These are phyloP conservation scores for Colletotrichum sojae DNA, from an alignment of 2,329 filamentous ascomycete species.

Conservation along the genomic window DNA sequence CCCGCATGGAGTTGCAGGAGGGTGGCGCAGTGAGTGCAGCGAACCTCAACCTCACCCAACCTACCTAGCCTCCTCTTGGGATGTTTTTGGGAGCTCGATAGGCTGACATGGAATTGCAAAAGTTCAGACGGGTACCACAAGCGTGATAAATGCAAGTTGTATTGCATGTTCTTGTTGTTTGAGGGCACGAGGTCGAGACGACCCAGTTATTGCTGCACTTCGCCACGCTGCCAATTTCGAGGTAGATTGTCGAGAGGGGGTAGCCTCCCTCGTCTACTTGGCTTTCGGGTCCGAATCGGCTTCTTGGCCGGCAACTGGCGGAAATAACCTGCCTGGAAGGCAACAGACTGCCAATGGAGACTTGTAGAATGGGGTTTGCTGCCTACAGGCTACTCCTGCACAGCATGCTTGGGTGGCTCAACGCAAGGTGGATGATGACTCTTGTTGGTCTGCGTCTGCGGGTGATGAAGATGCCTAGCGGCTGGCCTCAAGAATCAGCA, in stretches of 20 bases:
- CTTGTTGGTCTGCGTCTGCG: constrained; percentile 2
- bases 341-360: not conserved
- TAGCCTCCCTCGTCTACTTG: not conserved
- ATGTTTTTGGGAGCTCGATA: not conserved
- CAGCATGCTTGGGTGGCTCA: not conserved
- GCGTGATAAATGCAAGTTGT: not conserved
- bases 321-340: not conserved
- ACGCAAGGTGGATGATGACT: not conserved
- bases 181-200: not conserved
- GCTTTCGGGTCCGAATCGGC: constrained; percentile 3
- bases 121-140: not conserved
- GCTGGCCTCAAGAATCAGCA: constrained; percentile 9
- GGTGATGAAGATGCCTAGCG: not conserved
- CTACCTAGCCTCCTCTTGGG: constrained; percentile 1
- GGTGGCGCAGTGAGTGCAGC: constrained; percentile 8
- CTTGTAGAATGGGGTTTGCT: not conserved
- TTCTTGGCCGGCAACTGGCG: not conserved
- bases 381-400: not conserved
- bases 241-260: not conserved
- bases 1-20: constrained; percentile 2
- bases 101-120: not conserved
- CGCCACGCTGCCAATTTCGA: constrained; percentile 1
- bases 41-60: constrained; percentile 3
- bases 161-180: not conserved
- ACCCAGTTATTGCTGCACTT: constrained; percentile 21